These are phyloP conservation scores for Helenozyma baotianmanensis DNA, from an alignment of 805 yeast species.

Conservation along the genomic window DNA sequence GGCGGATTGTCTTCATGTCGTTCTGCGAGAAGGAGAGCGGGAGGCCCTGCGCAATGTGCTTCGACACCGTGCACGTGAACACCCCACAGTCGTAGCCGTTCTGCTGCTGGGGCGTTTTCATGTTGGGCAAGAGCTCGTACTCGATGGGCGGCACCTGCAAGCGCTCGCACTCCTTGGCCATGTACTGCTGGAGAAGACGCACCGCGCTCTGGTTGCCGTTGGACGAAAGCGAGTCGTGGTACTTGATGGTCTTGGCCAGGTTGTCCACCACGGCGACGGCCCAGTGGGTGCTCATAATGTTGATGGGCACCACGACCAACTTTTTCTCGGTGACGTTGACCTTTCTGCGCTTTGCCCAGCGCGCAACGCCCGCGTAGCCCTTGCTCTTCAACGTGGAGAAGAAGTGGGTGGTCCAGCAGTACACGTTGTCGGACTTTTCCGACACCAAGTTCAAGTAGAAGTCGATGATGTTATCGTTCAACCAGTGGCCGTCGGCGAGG, in stretches of 20 bases:
- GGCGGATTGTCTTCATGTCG: slow-evolving; percentile 67
- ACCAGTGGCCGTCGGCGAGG: slow-evolving; percentile 68
- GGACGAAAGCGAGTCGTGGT: slow-evolving; percentile 70
- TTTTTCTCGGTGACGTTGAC: slow-evolving; percentile 60
- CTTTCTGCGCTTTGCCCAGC: slow-evolving; percentile 81
- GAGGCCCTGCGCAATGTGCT: slow-evolving; percentile 49
- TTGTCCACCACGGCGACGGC: slow-evolving; percentile 79
- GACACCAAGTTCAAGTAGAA: slow-evolving; percentile 60
- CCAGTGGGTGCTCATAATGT: slow-evolving; percentile 84
- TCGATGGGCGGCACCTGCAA: slow-evolving; percentile 19
- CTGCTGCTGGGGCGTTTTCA: slow-evolving; percentile 68
- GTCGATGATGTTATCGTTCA: slow-evolving; percentile 88
- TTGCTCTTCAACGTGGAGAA: slow-evolving; percentile 62
- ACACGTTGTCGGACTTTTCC: slow-evolving; percentile 40
- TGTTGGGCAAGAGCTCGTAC: slow-evolving; percentile 23
- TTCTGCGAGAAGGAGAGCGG: slow-evolving; percentile 54
- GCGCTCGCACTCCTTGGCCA: slow-evolving; percentile 62
- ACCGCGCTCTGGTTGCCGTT: slow-evolving; percentile 42
- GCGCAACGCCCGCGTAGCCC: slow-evolving; percentile 76
- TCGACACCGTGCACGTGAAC: slow-evolving; percentile 76
- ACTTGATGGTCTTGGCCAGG: slow-evolving; percentile 50
- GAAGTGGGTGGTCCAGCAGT: slow-evolving; percentile 85
- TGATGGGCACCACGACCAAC: slow-evolving; percentile 78
- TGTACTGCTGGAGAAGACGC: slow-evolving; percentile 51
- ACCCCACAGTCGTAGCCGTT: slow-evolving; percentile 97